These are phyloP conservation scores for Lichtheimia ornata DNA, from an alignment of 371 early-diverging fungal species.

Conservation along the genomic window DNA sequence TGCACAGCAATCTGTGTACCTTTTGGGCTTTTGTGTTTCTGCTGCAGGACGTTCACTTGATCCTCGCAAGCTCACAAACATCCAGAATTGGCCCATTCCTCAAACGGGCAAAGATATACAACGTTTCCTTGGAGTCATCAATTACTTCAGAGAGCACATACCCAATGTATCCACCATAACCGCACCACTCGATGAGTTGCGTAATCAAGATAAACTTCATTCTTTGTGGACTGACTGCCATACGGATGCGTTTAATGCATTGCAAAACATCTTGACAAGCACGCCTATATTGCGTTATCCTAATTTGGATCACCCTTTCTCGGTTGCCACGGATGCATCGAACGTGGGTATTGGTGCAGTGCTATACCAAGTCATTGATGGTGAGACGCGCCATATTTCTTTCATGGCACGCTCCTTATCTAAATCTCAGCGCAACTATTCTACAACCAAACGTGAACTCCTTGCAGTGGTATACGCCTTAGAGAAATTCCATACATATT, in stretches of 20 bases:
- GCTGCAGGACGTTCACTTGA: conserved; percentile 16
- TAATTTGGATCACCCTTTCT: conserved; percentile 26
- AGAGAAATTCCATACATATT: conserved; percentile 28
- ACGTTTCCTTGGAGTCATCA: neutral
- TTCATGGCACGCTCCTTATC: conserved; percentile 16
- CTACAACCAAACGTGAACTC: conserved; percentile 14
- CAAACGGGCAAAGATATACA: no score
- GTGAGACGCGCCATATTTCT: conserved; percentile 10
- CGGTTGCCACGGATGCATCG: conserved; percentile 43
- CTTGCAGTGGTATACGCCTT: conserved; percentile 17
- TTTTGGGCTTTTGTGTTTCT: conserved; percentile 24
- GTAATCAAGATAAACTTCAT: neutral
- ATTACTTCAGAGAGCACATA: neutral
- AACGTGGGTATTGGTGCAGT: conserved; percentile 36
- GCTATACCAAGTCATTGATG: conserved; percentile 21
- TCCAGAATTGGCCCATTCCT: conserved; percentile 17
- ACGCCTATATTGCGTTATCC: conserved; percentile 19
- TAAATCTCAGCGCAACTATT: conserved; percentile 11
- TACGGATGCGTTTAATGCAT: conserved; percentile 5
- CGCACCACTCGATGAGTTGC: neutral
- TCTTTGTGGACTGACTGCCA: conserved; percentile 9
- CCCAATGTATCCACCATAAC: neutral
- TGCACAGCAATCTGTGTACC: no score
- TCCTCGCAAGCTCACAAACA: conserved; percentile 19
- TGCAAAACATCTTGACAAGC: no score